phyloP scores from a whole-genome alignment of 306 rosid genomes.

The Lablab purpureus region DNA sequence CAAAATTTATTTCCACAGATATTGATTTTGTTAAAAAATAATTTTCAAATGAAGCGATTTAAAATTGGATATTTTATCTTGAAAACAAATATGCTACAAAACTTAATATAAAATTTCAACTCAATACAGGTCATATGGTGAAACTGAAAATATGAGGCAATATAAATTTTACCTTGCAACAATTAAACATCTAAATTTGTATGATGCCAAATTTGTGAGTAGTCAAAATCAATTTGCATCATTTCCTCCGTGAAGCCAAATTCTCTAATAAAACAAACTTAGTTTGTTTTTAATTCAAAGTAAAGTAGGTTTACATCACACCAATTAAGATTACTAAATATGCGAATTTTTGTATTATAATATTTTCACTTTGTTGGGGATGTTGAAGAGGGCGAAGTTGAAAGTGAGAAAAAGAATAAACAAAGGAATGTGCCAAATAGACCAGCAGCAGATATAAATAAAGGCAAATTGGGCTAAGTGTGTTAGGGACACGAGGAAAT shows the following conservation, averaged over 20 bases:
- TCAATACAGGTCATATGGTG: not conserved
- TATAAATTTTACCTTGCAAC: not conserved
- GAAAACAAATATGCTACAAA: not conserved
- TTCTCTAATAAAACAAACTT: not conserved
- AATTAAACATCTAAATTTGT: not conserved
- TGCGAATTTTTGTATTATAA: not conserved
- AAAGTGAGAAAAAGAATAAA: slow-evolving; percentile 22
- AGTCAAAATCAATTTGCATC: not conserved
- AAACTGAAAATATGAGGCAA: not conserved
- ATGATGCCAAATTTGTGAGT: not conserved
- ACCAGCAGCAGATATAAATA: not conserved
- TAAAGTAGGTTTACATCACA: slow-evolving; percentile 12
- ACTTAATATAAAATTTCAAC: not conserved
- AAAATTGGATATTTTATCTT: not conserved
- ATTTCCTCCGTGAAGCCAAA: not conserved
- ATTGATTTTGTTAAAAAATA: not conserved
- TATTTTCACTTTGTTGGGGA: not conserved
- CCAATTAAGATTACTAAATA: not conserved
- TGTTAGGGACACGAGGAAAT: slow-evolving; percentile 36
- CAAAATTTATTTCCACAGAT: not conserved
- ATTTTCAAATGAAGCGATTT: not conserved
- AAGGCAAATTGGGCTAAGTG: slow-evolving; percentile 37
- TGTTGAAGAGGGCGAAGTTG: not conserved
- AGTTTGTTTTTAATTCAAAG: not conserved
- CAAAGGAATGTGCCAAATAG: slow-evolving; percentile 20